These are phyloP conservation scores for Cystobasidium ongulense DNA, from an alignment of 768 basidiomycete species.

Conservation along the genomic window DNA sequence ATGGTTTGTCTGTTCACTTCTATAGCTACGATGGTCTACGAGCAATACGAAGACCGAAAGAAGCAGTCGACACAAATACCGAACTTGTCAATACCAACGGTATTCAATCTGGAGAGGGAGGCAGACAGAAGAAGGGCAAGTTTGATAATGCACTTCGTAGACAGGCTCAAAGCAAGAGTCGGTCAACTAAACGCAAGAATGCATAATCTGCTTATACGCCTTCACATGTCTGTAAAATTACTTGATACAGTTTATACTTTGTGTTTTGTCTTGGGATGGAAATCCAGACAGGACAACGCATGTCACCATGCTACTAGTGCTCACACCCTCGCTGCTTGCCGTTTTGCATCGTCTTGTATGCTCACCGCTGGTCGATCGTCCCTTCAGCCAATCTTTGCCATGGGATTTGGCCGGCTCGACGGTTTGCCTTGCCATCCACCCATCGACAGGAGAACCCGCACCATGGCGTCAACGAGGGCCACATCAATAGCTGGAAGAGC, in stretches of 20 bases:
- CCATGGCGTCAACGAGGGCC: constrained; percentile 2
- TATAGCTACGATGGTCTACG: constrained; percentile 60
- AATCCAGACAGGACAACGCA: no score
- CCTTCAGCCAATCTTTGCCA: background rate
- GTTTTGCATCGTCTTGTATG: background rate
- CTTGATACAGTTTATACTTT: background rate
- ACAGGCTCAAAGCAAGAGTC: constrained; percentile 22
- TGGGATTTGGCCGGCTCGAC: background rate
- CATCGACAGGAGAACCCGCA: background rate
- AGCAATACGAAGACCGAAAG: constrained; percentile 44
- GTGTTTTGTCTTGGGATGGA: background rate
- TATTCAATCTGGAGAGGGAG: constrained; percentile 26
- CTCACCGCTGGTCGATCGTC: background rate
- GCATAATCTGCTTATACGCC: background rate
- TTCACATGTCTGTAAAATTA: background rate
- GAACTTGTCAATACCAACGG: constrained; percentile 34
- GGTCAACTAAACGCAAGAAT: background rate
- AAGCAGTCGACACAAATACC: constrained; percentile 7
- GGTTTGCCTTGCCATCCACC: no score
- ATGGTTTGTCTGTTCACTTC: background rate
- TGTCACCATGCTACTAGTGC: no score
- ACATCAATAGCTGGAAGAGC: background rate
- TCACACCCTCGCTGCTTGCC: no score
- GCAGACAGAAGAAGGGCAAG: constrained; percentile 36
- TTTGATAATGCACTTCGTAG: constrained; percentile 41